These are phyloP conservation scores for Acanthamoeba culbertsoni DNA, from an alignment of 208 protist genomes.

Conservation along the genomic window DNA sequence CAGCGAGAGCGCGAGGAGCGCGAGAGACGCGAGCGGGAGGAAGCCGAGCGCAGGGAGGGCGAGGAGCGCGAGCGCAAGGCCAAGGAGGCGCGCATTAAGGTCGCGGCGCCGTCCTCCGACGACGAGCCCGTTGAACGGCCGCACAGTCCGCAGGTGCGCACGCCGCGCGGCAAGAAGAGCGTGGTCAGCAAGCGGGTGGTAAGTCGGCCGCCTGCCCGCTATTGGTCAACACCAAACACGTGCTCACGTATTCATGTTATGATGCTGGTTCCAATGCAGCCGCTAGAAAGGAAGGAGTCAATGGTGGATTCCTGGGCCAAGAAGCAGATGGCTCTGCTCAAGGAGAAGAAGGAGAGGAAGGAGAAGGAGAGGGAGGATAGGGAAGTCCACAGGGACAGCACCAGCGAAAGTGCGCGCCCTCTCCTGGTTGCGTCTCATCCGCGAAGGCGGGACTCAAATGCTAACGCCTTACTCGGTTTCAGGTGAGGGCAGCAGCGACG, in stretches of 20 bases:
- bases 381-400: neutral
- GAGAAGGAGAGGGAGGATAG: neutral
- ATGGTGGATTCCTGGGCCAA: conserved; percentile 19
- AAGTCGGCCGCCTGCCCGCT: neutral
- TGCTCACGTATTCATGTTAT: neutral
- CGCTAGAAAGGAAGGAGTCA: neutral
- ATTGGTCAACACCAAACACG: neutral
- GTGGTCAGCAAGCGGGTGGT: neutral
- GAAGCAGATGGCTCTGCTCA: conserved; percentile 2
- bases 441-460: neutral
- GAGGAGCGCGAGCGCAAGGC: neutral
- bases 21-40: neutral
- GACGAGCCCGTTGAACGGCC: neutral
- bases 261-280: neutral
- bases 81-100: neutral
- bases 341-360: neutral
- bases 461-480: neutral
- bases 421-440: neutral
- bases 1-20: neutral
- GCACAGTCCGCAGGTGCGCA: too few relatives aligned
- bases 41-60: neutral
- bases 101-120: neutral
- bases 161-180: too few relatives aligned
- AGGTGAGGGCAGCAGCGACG: neutral
- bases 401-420: neutral